A percentile compares a stretch with the other conserved stretches of the same genome.
phyloP scores from a whole-genome alignment of 1,284 basidiomycete species.

The Malassezia vespertilionis region DNA sequence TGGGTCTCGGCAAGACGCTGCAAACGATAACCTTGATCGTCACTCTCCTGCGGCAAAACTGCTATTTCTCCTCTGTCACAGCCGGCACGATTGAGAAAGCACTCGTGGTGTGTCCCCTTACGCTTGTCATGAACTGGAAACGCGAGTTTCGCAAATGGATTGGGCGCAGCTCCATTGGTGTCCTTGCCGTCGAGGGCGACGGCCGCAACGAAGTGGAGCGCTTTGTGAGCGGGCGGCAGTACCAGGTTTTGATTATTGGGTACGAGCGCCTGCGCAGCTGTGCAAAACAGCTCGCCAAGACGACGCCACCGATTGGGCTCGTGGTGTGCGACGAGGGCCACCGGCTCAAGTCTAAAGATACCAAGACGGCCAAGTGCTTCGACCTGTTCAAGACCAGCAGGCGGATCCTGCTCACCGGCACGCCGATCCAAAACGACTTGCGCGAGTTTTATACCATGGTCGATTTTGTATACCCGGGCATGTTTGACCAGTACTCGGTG shows the following conservation, averaged over 20 bases:
- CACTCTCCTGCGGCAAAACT: constrained; percentile 36
- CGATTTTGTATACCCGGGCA: constrained; percentile 83
- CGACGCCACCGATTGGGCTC: constrained; percentile 68
- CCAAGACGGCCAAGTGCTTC: constrained; percentile 84
- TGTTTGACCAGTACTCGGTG: constrained; percentile 53
- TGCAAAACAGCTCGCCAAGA: constrained; percentile 27
- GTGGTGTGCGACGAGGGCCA: constrained; percentile 97
- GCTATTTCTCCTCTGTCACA: constrained; percentile 34
- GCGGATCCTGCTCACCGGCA: constrained; percentile 72
- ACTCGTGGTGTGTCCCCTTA: constrained; percentile 80
- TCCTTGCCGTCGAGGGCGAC: constrained; percentile 65
- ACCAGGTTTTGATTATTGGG: constrained; percentile 78
- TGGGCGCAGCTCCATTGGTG: constrained; percentile 63
- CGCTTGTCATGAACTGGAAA: constrained; percentile 89
- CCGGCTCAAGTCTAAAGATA: constrained; percentile 78
- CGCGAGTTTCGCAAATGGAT: constrained; percentile 83
- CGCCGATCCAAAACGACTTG: constrained; percentile 89
- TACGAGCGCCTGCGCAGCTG: constrained; percentile 70
- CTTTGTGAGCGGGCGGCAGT: constrained; percentile 51
- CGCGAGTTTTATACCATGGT: constrained; percentile 93
- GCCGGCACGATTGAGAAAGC: constrained; percentile 32
- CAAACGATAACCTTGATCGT: constrained; percentile 42
- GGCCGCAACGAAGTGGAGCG: constrained; percentile 28
- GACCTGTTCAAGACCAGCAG: constrained; percentile 63
- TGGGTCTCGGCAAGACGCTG: constrained; percentile 54